A percentile compares a stretch with the other conserved stretches of the same genome.
phyloP scores from a whole-genome alignment of 2,329 filamentous ascomycete genomes.

The Cucurbitaria berberidis region DNA sequence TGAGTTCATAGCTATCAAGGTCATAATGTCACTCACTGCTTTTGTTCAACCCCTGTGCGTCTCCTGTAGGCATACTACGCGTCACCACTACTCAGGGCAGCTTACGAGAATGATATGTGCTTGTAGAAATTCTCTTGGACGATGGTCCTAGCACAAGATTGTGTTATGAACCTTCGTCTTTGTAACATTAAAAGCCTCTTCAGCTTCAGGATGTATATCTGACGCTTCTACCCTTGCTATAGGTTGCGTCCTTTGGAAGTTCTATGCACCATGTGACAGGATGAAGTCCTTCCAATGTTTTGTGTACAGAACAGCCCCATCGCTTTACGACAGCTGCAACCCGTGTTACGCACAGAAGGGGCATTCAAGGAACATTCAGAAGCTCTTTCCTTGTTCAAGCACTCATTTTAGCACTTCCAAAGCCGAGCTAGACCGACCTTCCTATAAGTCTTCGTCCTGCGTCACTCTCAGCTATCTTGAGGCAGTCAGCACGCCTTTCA shows the following conservation, averaged over 20 bases:
- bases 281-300: neutral
- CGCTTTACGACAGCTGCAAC: neutral
- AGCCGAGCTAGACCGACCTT: neutral
- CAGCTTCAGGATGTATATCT: neutral
- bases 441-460: neutral
- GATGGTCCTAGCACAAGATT: neutral
- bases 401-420: neutral
- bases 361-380: neutral
- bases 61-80: neutral
- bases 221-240: neutral
- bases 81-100: neutral
- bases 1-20: too few species aligned
- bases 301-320: neutral
- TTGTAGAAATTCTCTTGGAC: neutral
- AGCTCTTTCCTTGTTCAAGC: neutral
- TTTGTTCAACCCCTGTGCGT: too few species aligned
- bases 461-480: neutral
- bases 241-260: neutral
- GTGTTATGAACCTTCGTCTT: neutral
- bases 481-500: neutral
- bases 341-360: neutral
- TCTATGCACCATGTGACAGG: neutral
- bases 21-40: too few species aligned
- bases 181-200: neutral
- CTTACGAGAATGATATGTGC: neutral